Base-by-base conservation (phyloP, 2,329 filamentous ascomycete species). In the Canariomyces notabilis region DNA sequence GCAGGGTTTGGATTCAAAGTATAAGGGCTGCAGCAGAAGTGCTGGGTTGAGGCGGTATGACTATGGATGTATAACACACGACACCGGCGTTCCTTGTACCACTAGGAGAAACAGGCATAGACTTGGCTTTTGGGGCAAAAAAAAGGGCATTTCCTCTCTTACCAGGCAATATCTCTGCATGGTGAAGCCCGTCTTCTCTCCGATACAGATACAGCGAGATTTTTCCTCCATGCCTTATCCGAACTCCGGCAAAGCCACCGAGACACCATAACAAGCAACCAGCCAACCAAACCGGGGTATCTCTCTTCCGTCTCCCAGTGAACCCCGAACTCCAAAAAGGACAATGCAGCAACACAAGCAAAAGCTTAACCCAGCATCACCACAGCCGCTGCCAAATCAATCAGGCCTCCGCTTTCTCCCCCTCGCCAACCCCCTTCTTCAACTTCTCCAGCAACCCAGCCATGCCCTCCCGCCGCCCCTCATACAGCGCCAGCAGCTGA, bases 1-100 rank as follows among this genome's bases (percentile, higher is more conserved):
- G 82, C 83, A 48, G 86, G 89, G 9, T 97, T 86, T 62, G 93
- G 93, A 14, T 98, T 95, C 74, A 85, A 88, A 66, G 69, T 81
- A 42, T 80, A 67, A 46, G 16, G n/a, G 18, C 12, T 6, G 18
- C 12, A 3, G 12, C 18, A 15, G 11, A 3, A 2, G 8, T 19
- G 15, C 19, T 38, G 32, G 41, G 6, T 32, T 48, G 46, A 34
- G 16, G 50, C 50, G 43, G 47, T 52, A 44, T 11, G 37, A 36
- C n/a, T n/a, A n/a, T 51, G 46, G 48, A 51, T 29, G 6, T 19
- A 26, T 46, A 49, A 16, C 20, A 18, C 23, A 20, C 15, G 33
- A 21, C 36, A 34, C 16, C 16, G 49, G 47, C 49, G 44, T 54
- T 48, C n/a, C 43, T 18, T 35, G 31, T 35, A 41, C 12, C 26